Percentiles rank a stretch among this genome's conserved stretches.
Conservation (phyloP, 2,329 filamentous ascomycete genomes). For the Botryotinia globosa region DNA sequence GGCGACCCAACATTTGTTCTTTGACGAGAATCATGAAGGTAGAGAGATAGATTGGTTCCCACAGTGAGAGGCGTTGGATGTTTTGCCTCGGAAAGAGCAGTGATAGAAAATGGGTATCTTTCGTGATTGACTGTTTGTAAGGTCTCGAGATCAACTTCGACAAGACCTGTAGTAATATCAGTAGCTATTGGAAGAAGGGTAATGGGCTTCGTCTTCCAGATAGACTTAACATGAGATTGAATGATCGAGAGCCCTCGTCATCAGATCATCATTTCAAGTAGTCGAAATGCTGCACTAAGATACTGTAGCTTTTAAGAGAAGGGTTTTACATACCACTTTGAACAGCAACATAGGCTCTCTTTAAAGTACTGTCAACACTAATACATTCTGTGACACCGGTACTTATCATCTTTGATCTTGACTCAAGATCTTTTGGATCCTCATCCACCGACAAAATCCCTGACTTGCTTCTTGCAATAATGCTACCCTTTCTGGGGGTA, state of each 20-base stretch:
- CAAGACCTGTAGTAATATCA: conserved; percentile 50
- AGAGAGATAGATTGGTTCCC: conserved; percentile 76
- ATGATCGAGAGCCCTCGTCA: not conserved
- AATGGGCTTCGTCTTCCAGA: not conserved
- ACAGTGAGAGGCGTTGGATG: conserved; percentile 72
- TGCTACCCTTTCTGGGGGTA: conserved; percentile 53
- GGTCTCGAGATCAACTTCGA: conserved; percentile 78
- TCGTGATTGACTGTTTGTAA: conserved; percentile 67
- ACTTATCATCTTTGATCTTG: conserved; percentile 63
- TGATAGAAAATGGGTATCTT: conserved; percentile 78
- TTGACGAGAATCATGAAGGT: conserved; percentile 74
- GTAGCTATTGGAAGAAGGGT: not conserved
- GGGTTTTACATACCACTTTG: conserved; percentile 55
- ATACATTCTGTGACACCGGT: conserved; percentile 77
- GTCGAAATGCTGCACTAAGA: not conserved
- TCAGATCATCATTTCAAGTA: not conserved
- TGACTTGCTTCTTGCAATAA: conserved; percentile 62
- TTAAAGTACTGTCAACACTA: conserved; percentile 66
- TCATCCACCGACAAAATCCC: conserved; percentile 64
- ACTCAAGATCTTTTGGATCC: conserved; percentile 44
- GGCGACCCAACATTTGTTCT: conserved; percentile 31
- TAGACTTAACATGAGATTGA: not conserved
- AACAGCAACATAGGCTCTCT: conserved; percentile 76
- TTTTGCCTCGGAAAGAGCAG: conserved; percentile 70
- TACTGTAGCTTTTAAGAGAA: not conserved